Conservation (phyloP, 495 filamentous ascomycete genomes). For the Tirmania nivea region DNA sequence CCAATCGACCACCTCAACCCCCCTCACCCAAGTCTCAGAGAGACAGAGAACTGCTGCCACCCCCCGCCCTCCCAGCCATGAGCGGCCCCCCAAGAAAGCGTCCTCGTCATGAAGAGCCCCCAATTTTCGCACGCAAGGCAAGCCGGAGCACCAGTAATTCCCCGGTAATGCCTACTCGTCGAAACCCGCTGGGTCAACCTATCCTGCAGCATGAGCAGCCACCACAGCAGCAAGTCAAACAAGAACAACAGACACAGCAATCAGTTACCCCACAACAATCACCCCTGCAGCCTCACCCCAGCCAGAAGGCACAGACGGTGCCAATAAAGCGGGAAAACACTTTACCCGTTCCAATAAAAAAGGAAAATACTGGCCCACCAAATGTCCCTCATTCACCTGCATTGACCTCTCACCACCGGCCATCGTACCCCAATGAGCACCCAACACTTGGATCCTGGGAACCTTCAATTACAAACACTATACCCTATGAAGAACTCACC, state of each 20-base stretch:
- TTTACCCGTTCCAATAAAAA: neutral
- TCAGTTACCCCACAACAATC: neutral
- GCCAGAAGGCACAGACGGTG: neutral
- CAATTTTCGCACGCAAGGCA: slow-evolving; percentile 23
- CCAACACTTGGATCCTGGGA: slow-evolving; percentile 45
- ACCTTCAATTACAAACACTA: slow-evolving; percentile 40
- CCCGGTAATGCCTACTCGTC: slow-evolving; percentile 18
- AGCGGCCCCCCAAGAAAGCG: slow-evolving; percentile 17
- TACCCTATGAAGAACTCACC: slow-evolving; percentile 45
- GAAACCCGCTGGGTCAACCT: slow-evolving; percentile 11
- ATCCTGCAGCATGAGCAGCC: slow-evolving; percentile 7
- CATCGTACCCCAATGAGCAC: slow-evolving; percentile 6
- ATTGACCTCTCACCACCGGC: slow-evolving; percentile 1
- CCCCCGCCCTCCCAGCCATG: slow-evolving; percentile 13
- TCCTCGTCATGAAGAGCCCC: slow-evolving; percentile 18
- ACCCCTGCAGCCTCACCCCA: neutral
- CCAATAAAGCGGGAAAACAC: too few species aligned
- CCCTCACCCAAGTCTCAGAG: slow-evolving; percentile 8
- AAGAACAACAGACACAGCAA: slow-evolving; percentile 2
- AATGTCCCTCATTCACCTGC: neutral
- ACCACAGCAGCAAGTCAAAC: slow-evolving; percentile 3
- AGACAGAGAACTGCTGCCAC: slow-evolving; percentile 11
- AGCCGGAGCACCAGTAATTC: slow-evolving; percentile 20
- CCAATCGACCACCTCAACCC: slow-evolving; percentile 6
- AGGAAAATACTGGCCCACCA: neutral